phyloP scores from a whole-genome alignment of 139 green algal species.

The Yamagishiella unicocca region DNA sequence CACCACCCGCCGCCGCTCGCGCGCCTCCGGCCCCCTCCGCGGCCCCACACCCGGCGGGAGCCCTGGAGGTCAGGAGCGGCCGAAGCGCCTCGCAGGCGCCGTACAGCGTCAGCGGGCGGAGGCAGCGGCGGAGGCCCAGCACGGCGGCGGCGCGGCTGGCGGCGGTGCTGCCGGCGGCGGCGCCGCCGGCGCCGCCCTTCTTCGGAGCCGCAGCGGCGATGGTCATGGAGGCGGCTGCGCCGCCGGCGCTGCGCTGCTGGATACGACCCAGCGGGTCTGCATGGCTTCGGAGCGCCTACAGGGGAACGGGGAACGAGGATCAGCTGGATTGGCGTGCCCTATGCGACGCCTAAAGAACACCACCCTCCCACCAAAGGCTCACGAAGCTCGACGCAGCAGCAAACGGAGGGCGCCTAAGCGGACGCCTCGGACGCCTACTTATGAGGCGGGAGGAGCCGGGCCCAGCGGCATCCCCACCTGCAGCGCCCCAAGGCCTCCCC shows the following conservation, averaged over 20 bases:
- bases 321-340: background rate
- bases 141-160: constrained; percentile 23
- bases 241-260: background rate
- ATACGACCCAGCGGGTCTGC: background rate
- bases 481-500: background rate
- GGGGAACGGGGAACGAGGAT: background rate
- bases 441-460: too few species aligned
- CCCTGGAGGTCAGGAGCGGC: background rate
- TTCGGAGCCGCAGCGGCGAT: background rate
- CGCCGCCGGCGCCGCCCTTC: background rate
- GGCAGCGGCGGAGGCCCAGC: background rate
- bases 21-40: background rate
- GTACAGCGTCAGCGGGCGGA: constrained; percentile 25
- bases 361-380: too few species aligned
- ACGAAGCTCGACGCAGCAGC: too few species aligned
- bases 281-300: constrained; percentile 1
- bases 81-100: background rate
- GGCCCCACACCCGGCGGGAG: background rate
- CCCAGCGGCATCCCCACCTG: background rate
- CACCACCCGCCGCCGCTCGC: background rate
- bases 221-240: background rate
- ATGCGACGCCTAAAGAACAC: too few species aligned
- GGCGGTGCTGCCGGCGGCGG: background rate
- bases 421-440: too few species aligned
- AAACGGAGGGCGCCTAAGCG: too few species aligned